Evolutionary conservation across 139 green algal species (phyloP).

Genomic region (Nannochloris sp.): DNA sequence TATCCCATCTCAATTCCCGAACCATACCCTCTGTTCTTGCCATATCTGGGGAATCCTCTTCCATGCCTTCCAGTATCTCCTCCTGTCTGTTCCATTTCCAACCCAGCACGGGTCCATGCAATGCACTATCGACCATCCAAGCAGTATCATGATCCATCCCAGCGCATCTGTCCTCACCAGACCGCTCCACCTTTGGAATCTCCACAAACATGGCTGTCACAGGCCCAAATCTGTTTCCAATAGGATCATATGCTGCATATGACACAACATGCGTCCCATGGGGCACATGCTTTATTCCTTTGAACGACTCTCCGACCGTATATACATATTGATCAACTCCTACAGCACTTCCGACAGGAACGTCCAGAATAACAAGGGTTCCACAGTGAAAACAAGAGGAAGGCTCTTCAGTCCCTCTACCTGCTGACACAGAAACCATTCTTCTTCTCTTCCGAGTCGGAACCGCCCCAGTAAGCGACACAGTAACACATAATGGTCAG

Average conservation of each 20-base stretch:
- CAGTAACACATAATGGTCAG: too few relatives aligned
- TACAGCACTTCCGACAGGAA: constrained; percentile 54
- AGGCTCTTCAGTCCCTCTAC: too few relatives aligned
- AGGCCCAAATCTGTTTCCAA: constrained; percentile 31
- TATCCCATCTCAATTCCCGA: not conserved
- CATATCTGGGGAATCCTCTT: constrained; percentile 50
- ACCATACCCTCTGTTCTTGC: not conserved
- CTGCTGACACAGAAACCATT: too few relatives aligned
- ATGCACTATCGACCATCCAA: constrained; percentile 1
- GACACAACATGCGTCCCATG: constrained; percentile 73
- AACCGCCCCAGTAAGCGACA: too few relatives aligned
- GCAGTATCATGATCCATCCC: not conserved
- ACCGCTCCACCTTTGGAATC: constrained; percentile 36
- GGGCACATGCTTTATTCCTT: constrained; percentile 86
- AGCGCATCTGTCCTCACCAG: not conserved
- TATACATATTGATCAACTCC: constrained; percentile 74
- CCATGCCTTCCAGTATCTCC: constrained; percentile 48
- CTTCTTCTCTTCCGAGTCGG: too few relatives aligned
- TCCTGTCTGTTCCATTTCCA: constrained; percentile 38
- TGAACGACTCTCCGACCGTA: constrained; percentile 58
- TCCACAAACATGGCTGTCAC: constrained; percentile 19
- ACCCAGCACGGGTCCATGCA: constrained; percentile 39
- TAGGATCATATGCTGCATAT: constrained; percentile 36
- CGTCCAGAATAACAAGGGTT: constrained; percentile 62
- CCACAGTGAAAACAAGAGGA: constrained; percentile 28